A percentile compares a stretch with the other conserved stretches of the same genome.
phyloP scores from a whole-genome alignment of 2,329 filamentous ascomycete species.

The Emmonsiellopsis sp. region DNA sequence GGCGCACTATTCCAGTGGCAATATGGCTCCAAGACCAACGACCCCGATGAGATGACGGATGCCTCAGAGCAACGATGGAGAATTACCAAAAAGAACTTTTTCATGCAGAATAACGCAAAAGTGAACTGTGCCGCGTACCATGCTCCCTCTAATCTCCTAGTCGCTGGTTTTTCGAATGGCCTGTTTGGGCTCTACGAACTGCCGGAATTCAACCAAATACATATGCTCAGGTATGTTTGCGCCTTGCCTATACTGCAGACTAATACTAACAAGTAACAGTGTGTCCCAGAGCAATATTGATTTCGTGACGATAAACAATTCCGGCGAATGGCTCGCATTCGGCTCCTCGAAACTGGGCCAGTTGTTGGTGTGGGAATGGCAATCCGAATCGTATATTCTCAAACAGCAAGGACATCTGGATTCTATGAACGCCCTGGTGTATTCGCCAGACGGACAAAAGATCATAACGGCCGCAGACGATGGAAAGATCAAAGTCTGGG shows the following conservation, averaged over 20 bases:
- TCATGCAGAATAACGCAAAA: slow-evolving; percentile 81
- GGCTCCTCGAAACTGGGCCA: slow-evolving; percentile 92
- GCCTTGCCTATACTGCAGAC: slow-evolving; percentile 4
- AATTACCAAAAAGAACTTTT: slow-evolving; percentile 84
- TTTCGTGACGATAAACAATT: slow-evolving; percentile 85
- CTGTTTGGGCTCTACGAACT: slow-evolving; percentile 91
- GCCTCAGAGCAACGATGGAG: slow-evolving; percentile 73
- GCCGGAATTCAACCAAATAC: slow-evolving; percentile 91
- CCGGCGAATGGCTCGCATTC: slow-evolving; percentile 94
- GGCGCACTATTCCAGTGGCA: slow-evolving; percentile 94
- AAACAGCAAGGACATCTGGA: slow-evolving; percentile 98
- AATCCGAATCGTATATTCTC: slow-evolving; percentile 95
- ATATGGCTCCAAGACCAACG: slow-evolving; percentile 57
- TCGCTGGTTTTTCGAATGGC: slow-evolving; percentile 91
- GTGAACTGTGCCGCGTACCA: slow-evolving; percentile 90
- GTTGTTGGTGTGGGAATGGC: slow-evolving; percentile 98
- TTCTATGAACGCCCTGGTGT: slow-evolving; percentile 84
- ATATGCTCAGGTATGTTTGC: slow-evolving; percentile 52
- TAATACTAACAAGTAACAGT: slow-evolving; percentile 37
- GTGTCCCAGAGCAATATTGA: slow-evolving; percentile 97
- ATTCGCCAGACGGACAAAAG: slow-evolving; percentile 85
- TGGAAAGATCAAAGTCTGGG: slow-evolving; percentile 98
- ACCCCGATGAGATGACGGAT: slow-evolving; percentile 51
- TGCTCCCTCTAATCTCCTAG: slow-evolving; percentile 76
- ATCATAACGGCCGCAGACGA: slow-evolving; percentile 93